Conservation (phyloP, 805 yeast species). For the Maudiozyma barnettii region DNA sequence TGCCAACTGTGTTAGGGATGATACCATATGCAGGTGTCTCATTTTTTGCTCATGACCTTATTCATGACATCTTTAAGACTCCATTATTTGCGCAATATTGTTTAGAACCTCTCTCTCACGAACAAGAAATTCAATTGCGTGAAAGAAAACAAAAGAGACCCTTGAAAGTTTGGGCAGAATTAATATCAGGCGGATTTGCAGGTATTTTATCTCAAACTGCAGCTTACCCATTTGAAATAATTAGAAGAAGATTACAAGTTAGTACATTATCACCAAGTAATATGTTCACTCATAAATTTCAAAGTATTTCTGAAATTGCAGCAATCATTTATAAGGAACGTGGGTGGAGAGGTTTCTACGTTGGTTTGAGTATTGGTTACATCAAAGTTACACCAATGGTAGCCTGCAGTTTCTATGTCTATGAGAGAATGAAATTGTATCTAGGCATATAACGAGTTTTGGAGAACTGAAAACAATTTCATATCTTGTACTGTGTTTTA, state of each 20-base stretch:
- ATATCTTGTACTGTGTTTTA: no score
- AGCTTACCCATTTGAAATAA: conserved; percentile 92
- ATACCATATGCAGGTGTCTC: conserved; percentile 97
- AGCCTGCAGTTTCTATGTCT: conserved; percentile 90
- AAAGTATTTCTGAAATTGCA: conserved; percentile 32
- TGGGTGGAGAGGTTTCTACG: conserved; percentile 83
- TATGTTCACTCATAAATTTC: conserved; percentile 34
- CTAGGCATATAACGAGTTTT: conserved; percentile 42
- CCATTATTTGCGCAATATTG: conserved; percentile 45
- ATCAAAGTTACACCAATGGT: conserved; percentile 95
- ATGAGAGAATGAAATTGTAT: conserved; percentile 70
- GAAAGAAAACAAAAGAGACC: conserved; percentile 42
- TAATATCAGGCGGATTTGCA: conserved; percentile 90
- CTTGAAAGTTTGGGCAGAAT: conserved; percentile 82
- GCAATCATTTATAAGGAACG: conserved; percentile 54
- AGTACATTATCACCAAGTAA: conserved; percentile 62
- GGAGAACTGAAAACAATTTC: neutral
- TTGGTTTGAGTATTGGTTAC: conserved; percentile 92
- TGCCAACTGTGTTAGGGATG: conserved; percentile 92
- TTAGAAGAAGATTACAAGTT: conserved; percentile 92
- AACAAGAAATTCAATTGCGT: conserved; percentile 10
- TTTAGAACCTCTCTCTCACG: conserved; percentile 25
- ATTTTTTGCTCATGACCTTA: conserved; percentile 83
- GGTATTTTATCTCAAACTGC: conserved; percentile 95
- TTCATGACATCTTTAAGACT: conserved; percentile 81